A percentile compares a stretch with the other conserved stretches of the same genome.
Conservation (phyloP, 1,284 basidiomycete species). For the Vanrija humicola region DNA sequence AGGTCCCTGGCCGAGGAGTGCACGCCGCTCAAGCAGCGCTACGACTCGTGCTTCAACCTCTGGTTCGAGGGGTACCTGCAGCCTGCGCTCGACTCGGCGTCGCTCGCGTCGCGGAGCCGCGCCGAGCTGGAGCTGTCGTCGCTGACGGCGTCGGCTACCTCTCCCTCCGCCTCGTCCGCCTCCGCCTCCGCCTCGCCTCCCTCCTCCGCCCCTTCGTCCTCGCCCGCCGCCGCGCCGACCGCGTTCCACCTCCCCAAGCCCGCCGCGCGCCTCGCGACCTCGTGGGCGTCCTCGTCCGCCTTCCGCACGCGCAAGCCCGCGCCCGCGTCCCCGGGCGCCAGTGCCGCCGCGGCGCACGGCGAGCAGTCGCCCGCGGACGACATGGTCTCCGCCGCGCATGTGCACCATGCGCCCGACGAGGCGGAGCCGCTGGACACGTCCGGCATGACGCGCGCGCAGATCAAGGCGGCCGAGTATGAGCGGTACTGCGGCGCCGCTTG, state of each 20-base stretch:
- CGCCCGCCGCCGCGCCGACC: neutral
- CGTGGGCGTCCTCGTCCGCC: constrained; percentile 20
- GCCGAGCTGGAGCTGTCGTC: neutral
- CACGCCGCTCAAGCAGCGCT: constrained; percentile 81
- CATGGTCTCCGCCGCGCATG: constrained; percentile 14
- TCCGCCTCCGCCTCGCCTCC: constrained; percentile 2
- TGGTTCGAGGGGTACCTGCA: constrained; percentile 96
- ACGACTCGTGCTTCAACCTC: constrained; percentile 90
- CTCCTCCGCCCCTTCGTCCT: neutral
- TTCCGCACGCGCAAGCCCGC: constrained; percentile 18
- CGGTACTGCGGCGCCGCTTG: constrained; percentile 74
- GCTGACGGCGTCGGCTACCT: neutral
- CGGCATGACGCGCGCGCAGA: constrained; percentile 39
- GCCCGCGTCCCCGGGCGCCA: neutral
- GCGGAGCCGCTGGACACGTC: constrained; percentile 29
- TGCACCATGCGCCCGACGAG: constrained; percentile 7
- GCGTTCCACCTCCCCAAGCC: neutral
- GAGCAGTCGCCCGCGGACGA: constrained; percentile 9
- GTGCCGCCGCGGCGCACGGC: neutral
- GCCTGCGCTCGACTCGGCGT: constrained; percentile 51
- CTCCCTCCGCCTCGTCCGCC: constrained; percentile 3
- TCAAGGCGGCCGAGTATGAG: constrained; percentile 72
- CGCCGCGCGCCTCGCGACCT: constrained; percentile 16
- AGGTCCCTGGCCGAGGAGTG: constrained; percentile 55
- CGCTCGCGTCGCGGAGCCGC: neutral